These are phyloP conservation scores for Phaffia tasmanica DNA, from an alignment of 768 basidiomycete genomes.

Conservation along the genomic window DNA sequence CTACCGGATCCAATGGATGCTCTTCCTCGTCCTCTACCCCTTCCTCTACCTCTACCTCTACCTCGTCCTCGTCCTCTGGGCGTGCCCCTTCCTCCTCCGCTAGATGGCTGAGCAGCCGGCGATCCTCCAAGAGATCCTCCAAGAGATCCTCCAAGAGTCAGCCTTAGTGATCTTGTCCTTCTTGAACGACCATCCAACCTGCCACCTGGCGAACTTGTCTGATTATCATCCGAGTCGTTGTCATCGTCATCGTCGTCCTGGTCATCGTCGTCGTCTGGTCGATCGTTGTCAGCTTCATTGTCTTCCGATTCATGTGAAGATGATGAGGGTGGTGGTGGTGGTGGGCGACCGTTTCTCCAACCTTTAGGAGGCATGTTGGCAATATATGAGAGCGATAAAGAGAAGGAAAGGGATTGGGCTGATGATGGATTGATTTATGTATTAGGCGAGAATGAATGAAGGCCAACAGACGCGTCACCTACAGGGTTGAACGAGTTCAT, in stretches of 20 bases:
- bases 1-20: constrained; percentile 1
- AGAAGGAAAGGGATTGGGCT: background rate
- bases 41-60: constrained; percentile 21
- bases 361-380: constrained; percentile 7
- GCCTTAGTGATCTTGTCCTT: constrained; percentile 38
- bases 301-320: constrained; percentile 5
- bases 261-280: constrained; percentile 29
- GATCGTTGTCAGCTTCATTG: constrained; percentile 26
- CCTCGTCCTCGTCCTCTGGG: constrained; percentile 10
- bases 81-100: constrained; percentile 26
- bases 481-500: too few species aligned
- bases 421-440: constrained; percentile 1
- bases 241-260: constrained; percentile 34
- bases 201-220: constrained; percentile 32
- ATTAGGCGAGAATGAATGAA: too few species aligned
- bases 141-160: constrained; percentile 31
- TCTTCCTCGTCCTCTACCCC: constrained; percentile 30
- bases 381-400: too few species aligned
- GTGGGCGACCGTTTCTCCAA: constrained; percentile 2
- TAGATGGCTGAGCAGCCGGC: constrained; percentile 16
- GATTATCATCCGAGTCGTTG: constrained; percentile 37
- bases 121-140: constrained; percentile 29
- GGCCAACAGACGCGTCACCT: too few species aligned
- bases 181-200: constrained; percentile 31
- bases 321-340: background rate